Conservation (phyloP, 176 grass and related monocot species). For the Carex scoparia region DNA sequence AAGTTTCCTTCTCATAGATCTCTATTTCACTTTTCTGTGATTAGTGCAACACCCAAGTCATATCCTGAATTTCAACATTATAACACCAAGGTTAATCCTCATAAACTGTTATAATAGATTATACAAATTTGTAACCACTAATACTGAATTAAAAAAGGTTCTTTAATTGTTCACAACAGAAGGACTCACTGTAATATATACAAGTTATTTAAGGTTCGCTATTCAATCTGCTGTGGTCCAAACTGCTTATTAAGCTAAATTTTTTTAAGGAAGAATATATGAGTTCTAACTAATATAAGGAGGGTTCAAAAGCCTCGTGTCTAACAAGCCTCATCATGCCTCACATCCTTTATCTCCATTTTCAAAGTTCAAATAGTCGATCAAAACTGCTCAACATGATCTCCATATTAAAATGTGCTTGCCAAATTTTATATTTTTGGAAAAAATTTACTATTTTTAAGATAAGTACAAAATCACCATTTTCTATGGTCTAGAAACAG, state of each 20-base stretch:
- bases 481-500: no score
- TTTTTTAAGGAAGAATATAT: background rate
- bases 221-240: background rate
- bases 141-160: background rate
- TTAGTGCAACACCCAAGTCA: background rate
- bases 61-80: background rate
- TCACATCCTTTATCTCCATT: no score
- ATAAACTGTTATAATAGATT: background rate
- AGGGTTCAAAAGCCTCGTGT: no score
- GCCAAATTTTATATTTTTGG: no score
- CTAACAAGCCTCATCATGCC: no score
- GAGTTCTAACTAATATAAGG: background rate
- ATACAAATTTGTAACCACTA: background rate
- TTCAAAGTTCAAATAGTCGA: no score
- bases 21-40: constrained; percentile 5
- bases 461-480: no score
- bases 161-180: background rate
- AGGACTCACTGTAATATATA: background rate
- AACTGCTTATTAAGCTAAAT: background rate
- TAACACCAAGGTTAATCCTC: background rate
- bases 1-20: background rate
- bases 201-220: background rate
- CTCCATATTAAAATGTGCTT: no score
- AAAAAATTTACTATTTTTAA: no score
- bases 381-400: no score